Evolutionary conservation across 1,139 yeast genomes (phyloP), one percentile per base, ranked within the genome.

Genomic region (Suzukiozyma palmioleophila): DNA sequence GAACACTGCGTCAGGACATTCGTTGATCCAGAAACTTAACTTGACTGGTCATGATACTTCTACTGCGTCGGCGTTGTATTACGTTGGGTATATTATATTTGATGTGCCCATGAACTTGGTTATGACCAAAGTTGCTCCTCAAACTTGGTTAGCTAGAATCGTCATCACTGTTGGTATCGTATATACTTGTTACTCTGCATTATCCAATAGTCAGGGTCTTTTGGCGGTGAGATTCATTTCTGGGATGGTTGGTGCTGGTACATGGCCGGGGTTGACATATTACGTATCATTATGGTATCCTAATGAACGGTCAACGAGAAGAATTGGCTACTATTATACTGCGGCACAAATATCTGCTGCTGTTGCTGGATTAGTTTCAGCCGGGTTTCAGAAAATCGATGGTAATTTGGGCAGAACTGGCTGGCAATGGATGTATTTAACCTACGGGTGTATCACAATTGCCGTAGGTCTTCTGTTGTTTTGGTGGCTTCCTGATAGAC

Each of bases 241-340:
- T 18, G 96, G 96, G 35, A 53, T 84, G 43, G 85, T 84, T 43
- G 89, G 89, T 37, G 95, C 96, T 9, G 96, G 96, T 29, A 81
- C 89, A 2, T 88, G 96, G 96, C 96, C 96, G 1, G 96, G 96
- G 9, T 70, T 88, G 81, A 81, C 90, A 18, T 87, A 86, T 61
- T 88, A 86, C 53, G 72, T 88, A 33, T 78, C 90, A 1, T 67
- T 86, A 50, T 88, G 95, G 94, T 88, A 88, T 53, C 96, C 96
- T 1, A 77, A 82, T 39, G 82, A 84, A 37, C 70, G 94, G 43
- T 77, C 81, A 48, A 85, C 95, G 3, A 74, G 79, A 48, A 69
- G 96, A 53, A 84, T 88, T 46, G 96, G 96, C 1, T 87, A 84
- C 63, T 88, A 88, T 59, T 88, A 83, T 60, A 86, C 95, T 1